A percentile compares a stretch with the other conserved stretches of the same genome.
These are phyloP conservation scores for Hypomyces rosellus DNA, from an alignment of 2,329 filamentous ascomycete species.

Conservation along the genomic window DNA sequence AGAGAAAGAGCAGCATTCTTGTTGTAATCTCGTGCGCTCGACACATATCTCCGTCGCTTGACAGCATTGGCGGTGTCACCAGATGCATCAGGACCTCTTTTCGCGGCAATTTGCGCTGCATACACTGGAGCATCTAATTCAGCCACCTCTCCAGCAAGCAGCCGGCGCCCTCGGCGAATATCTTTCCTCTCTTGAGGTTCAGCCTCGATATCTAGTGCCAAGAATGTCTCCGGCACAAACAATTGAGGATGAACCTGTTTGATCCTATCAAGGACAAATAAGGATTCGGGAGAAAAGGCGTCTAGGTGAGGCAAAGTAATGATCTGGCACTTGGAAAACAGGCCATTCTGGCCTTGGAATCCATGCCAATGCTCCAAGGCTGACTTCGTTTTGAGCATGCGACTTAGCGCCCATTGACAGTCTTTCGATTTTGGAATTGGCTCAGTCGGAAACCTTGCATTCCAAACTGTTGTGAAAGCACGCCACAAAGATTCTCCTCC, in stretches of 20 bases:
- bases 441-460: constrained; percentile 32
- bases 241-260: constrained; percentile 38
- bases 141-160: constrained; percentile 38
- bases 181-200: constrained; percentile 14
- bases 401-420: constrained; percentile 32
- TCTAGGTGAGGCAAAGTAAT: constrained; percentile 37
- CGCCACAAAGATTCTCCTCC: constrained; percentile 45
- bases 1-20: background rate
- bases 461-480: constrained; percentile 40
- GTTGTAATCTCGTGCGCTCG: background rate
- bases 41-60: constrained; percentile 12
- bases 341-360: constrained; percentile 35
- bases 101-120: constrained; percentile 31
- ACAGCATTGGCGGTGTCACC: constrained; percentile 16
- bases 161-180: constrained; percentile 26
- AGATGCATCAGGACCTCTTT: constrained; percentile 20
- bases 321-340: constrained; percentile 38
- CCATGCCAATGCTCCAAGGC: constrained; percentile 38
- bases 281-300: constrained; percentile 36
- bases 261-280: constrained; percentile 39
- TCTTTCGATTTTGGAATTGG: constrained; percentile 35
- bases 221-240: constrained; percentile 23
- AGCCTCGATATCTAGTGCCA: background rate
- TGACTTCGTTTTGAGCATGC: constrained; percentile 29
- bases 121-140: constrained; percentile 47